Percentiles rank a stretch among this genome's conserved stretches.
Conservation (phyloP, 2,329 filamentous ascomycete genomes). For the Verticillium longisporum region DNA sequence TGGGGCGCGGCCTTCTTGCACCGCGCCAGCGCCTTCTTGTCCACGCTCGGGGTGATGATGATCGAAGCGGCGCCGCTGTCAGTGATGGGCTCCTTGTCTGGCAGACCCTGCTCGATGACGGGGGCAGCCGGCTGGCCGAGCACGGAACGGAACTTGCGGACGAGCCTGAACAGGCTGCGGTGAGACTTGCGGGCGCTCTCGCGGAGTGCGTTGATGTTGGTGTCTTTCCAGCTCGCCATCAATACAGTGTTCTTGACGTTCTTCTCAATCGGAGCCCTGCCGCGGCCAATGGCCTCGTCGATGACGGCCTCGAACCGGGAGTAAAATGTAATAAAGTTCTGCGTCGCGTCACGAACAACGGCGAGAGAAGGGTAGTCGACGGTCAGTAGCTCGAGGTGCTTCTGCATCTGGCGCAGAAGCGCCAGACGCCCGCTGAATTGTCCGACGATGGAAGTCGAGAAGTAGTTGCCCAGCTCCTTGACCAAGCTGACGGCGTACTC, state of each 20-base stretch:
- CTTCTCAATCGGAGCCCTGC: conserved; percentile 75
- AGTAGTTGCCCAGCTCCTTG: conserved; percentile 72
- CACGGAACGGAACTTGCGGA: conserved; percentile 80
- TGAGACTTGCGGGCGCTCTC: conserved; percentile 90
- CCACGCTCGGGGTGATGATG: conserved; percentile 18
- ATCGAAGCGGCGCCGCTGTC: not conserved
- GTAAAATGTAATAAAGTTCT: conserved; percentile 74
- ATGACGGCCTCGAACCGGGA: conserved; percentile 62
- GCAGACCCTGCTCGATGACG: conserved; percentile 54
- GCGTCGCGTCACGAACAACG: conserved; percentile 56
- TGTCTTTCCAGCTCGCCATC: conserved; percentile 95
- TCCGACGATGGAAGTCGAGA: conserved; percentile 70
- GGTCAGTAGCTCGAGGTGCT: conserved; percentile 57
- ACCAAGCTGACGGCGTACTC: conserved; percentile 63
- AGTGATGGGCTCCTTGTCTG: conserved; percentile 32
- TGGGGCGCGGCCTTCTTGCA: conserved; percentile 27
- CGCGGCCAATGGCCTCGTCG: conserved; percentile 56
- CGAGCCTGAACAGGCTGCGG: conserved; percentile 82
- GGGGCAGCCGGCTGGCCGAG: conserved; percentile 69
- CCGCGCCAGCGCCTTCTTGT: conserved; percentile 21
- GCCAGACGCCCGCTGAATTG: conserved; percentile 70
- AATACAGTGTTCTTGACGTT: conserved; percentile 90
- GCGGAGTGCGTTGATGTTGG: conserved; percentile 80
- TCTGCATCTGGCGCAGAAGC: conserved; percentile 58
- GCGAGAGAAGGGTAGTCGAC: conserved; percentile 51